Base-by-base conservation (phyloP, 192 early-diverging fungal genomes). In the Thoreauomyces humboldtii region DNA sequence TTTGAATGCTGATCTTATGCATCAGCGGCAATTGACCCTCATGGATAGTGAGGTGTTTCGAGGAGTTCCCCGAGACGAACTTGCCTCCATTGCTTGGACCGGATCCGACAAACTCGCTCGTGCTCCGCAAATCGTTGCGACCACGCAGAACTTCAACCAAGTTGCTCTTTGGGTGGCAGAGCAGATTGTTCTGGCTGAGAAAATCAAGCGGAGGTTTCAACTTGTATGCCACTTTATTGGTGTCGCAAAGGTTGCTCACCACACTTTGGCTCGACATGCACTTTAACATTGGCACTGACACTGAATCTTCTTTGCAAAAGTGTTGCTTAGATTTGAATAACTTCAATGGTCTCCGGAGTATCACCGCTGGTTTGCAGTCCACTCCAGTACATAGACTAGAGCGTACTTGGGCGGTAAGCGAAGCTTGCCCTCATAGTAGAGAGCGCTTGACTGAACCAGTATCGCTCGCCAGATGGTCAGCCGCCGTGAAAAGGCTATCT, bases 331-430 rank as follows among this genome's bases (percentile, higher is more conserved):
- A 77, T 15, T 56, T 70, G n/a, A 72, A 72, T 42, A 71, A 79
- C 46, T 79, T 69, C 51, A 59, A 77, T 38, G 66, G 75, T 27
- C 31, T 79, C 15, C 43, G 72, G 38, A 72, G 66, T 37, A 59
- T 79, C 9, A 52, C 73, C 1, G 70, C 73, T 15, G 77, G 74
- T 7, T 44, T 79, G 47, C 77, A 79, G 50, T 64, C 71, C 14
- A 72, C 74, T 19, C 74, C 77, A 1, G 74, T 79, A 0, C 63
- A 68, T 51, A 48, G 77, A 24, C 58, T 79, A 37, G 57, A 63
- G 24, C 51, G 66, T 29, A 79, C 77, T 2, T 79, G 77, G 77
- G 77, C 58, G 58, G 73, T 74, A 73, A 21, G 69, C n/a, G n/a
- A n/a, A n/a, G n/a, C n/a, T n/a, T n/a, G n/a, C n/a, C n/a, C n/a